Conservation (phyloP, 169 alveolate species). For the Plasmodium sp. region DNA sequence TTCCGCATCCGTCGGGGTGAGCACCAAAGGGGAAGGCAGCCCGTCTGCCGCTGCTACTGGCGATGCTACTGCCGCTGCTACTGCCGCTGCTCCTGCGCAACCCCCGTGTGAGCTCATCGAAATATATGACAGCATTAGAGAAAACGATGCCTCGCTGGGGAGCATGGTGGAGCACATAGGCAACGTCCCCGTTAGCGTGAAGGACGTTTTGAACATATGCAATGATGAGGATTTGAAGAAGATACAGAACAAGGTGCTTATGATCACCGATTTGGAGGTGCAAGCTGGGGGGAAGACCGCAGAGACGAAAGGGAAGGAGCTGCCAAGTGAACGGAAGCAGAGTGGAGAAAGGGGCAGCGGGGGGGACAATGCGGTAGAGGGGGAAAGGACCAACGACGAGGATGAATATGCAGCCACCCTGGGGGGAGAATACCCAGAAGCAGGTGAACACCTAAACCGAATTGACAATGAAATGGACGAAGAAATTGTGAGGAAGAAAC, state of each 20-base stretch:
- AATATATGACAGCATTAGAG: conserved; percentile 13
- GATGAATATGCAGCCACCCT: neutral
- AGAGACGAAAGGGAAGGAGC: neutral
- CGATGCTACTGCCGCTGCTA: too few species aligned
- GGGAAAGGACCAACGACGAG: neutral
- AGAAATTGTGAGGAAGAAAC: conserved; percentile 45
- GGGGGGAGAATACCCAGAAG: neutral
- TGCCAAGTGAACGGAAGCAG: neutral
- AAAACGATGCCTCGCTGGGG: neutral
- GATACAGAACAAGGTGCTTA: conserved; percentile 16
- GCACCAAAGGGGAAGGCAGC: neutral
- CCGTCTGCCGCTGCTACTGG: neutral
- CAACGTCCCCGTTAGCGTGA: conserved; percentile 2
- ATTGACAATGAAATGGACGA: conserved; percentile 32
- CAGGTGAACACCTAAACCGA: neutral
- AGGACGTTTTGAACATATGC: conserved; percentile 23
- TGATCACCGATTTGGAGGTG: conserved; percentile 10
- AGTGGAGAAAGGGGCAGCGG: neutral
- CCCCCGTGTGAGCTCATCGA: neutral
- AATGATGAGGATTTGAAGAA: conserved; percentile 36
- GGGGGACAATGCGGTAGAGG: neutral
- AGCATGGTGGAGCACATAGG: conserved; percentile 33
- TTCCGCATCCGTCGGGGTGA: neutral
- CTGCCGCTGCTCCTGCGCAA: neutral
- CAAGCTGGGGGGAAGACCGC: neutral